Percentiles rank a stretch among this genome's conserved stretches.
Conservation (phyloP, 192 early-diverging fungal genomes). For the Backusella morwellensis region DNA sequence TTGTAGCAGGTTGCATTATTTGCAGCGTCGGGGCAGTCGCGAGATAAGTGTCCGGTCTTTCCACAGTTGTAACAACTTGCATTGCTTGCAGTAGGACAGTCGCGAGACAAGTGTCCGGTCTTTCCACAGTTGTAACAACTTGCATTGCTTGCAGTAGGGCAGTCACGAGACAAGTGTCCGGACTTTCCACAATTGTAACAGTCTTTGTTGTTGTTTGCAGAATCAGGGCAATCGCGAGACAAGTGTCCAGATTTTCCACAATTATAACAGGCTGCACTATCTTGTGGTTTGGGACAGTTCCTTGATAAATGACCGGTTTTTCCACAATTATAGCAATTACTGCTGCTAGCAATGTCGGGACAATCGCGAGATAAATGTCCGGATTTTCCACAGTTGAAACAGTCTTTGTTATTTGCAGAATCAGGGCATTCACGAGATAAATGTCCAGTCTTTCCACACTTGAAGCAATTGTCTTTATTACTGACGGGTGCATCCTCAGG, state of each 20-base stretch:
- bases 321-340: constrained; percentile 48
- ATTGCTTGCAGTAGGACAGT: constrained; percentile 10
- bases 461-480: constrained; percentile 46
- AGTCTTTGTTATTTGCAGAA: constrained; percentile 32
- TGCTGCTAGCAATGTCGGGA: constrained; percentile 18
- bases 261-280: constrained; percentile 48
- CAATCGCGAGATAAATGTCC: constrained; percentile 38
- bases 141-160: neutral
- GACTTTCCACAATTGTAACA: constrained; percentile 30
- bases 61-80: constrained; percentile 36
- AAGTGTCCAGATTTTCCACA: constrained; percentile 47
- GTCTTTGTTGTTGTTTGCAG: constrained; percentile 17
- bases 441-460: constrained; percentile 28
- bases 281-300: constrained; percentile 18
- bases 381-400: constrained; percentile 46
- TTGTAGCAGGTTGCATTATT: constrained; percentile 19
- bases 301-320: constrained; percentile 39
- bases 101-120: constrained; percentile 25
- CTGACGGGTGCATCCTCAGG: constrained; percentile 33
- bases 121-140: constrained; percentile 35
- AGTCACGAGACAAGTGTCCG: constrained; percentile 34
- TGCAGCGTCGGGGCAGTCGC: constrained; percentile 44
- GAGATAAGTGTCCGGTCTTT: constrained; percentile 12
- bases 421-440: constrained; percentile 50
- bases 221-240: constrained; percentile 48